A percentile compares a stretch with the other conserved stretches of the same genome.
Conservation (phyloP, 1,139 yeast species). For the Sugiyamaella novakii region DNA sequence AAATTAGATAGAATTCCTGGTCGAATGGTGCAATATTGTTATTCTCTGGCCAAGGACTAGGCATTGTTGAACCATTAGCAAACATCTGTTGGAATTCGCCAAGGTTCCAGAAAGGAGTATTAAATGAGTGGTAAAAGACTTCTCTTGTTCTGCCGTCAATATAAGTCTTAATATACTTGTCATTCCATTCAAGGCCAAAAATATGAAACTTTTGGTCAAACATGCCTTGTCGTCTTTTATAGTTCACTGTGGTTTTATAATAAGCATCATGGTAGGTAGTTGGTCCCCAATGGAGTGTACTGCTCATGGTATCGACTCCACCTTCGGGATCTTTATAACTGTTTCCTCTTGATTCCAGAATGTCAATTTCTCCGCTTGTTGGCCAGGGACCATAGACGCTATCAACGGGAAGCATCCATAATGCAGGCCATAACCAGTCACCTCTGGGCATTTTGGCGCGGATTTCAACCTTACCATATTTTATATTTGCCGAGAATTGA, state of each 20-base stretch:
- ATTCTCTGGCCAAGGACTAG: neutral
- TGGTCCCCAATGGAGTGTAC: neutral
- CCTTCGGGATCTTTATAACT: conserved; percentile 1
- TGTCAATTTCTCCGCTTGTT: neutral
- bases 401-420: conserved; percentile 1
- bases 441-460: conserved; percentile 2
- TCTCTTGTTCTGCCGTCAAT: neutral
- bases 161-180: neutral
- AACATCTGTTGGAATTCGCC: neutral
- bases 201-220: neutral
- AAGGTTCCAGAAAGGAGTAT: neutral
- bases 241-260: neutral
- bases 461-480: neutral
- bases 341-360: neutral
- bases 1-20: conserved; percentile 1
- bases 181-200: conserved; percentile 1
- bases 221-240: neutral
- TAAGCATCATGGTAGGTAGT: neutral
- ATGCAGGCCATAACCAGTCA: conserved; percentile 1
- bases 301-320: neutral
- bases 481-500: neutral
- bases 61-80: neutral
- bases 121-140: neutral
- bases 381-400: neutral
- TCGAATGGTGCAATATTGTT: conserved; percentile 1